Conservation (phyloP, 75 land plant species). For the Azolla pinnata region DNA sequence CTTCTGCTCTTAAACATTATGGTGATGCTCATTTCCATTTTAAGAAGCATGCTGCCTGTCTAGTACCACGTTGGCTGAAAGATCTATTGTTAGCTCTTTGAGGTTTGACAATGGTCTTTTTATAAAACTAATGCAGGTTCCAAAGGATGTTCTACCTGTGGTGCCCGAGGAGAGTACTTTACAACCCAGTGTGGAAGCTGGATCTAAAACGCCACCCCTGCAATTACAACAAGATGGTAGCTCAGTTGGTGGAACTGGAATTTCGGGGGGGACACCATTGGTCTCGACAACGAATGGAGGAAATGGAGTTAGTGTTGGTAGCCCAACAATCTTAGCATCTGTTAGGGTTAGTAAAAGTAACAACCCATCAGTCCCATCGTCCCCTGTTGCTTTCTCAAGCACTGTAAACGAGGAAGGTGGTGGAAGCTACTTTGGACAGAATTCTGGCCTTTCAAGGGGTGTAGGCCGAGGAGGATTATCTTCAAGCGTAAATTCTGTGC, state of each 20-base stretch:
- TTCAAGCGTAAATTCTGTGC: slow-evolving; percentile 19
- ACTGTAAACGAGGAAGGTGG: slow-evolving; percentile 55
- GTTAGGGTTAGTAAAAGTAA: neutral
- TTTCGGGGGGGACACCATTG: neutral
- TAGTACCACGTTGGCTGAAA: too few species aligned
- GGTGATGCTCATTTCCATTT: too few species aligned
- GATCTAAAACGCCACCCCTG: neutral
- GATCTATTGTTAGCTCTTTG: too few species aligned
- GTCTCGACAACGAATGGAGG: neutral
- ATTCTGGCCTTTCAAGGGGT: slow-evolving; percentile 33
- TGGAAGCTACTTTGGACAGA: slow-evolving; percentile 35
- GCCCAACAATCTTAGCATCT: neutral
- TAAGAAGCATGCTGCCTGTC: too few species aligned
- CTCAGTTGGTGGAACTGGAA: neutral
- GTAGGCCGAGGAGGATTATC: slow-evolving; percentile 30
- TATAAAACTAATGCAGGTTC: too few species aligned
- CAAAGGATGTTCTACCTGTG: neutral
- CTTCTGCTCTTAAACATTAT: too few species aligned
- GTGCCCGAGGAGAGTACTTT: neutral
- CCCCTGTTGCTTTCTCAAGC: slow-evolving; percentile 27
- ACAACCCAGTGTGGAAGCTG: neutral
- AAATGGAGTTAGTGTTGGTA: neutral
- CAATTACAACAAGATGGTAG: slow-evolving; percentile 1
- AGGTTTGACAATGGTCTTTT: neutral
- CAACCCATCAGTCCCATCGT: slow-evolving; percentile 21